Conservation (phyloP, 2,329 filamentous ascomycete genomes). For the Pseudogymnoascus sp. region DNA sequence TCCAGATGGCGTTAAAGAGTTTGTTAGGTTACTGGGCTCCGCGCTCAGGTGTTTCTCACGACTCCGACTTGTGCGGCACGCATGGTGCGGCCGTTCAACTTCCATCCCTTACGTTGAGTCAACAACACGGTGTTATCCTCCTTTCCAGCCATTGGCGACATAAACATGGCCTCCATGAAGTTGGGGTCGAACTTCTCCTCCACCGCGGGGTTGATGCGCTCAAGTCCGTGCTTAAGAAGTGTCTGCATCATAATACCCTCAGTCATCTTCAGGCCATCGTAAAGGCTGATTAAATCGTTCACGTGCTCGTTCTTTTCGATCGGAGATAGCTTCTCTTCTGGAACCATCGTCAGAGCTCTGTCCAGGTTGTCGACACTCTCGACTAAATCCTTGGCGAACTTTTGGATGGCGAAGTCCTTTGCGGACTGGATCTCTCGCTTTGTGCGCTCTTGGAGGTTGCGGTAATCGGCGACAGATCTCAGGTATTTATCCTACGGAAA, state of each 20-base stretch:
- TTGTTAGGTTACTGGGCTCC: not conserved
- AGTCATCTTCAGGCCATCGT: conserved; percentile 93
- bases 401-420: conserved; percentile 87
- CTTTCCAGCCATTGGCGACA: conserved; percentile 79
- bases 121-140: conserved; percentile 86
- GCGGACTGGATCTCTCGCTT: conserved; percentile 82
- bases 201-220: conserved; percentile 71
- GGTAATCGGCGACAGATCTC: conserved; percentile 91
- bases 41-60: conserved; percentile 63
- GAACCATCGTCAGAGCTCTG: conserved; percentile 76
- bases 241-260: conserved; percentile 81
- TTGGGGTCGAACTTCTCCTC: conserved; percentile 92
- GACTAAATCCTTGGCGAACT: conserved; percentile 89
- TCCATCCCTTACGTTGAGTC: conserved; percentile 93
- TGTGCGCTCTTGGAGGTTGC: conserved; percentile 93
- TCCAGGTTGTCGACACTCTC: conserved; percentile 97
- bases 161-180: conserved; percentile 92
- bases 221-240: conserved; percentile 87
- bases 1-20: conserved; percentile 8
- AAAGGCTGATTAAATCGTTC: conserved; percentile 70
- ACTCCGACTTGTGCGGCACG: conserved; percentile 94
- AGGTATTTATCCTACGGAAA: conserved; percentile 77
- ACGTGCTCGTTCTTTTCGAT: conserved; percentile 45
- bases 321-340: conserved; percentile 61
- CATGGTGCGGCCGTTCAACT: conserved; percentile 81